Evolutionary conservation across 495 filamentous ascomycete genomes (phyloP).

Genomic region (Aspergillus haitiensis): DNA sequence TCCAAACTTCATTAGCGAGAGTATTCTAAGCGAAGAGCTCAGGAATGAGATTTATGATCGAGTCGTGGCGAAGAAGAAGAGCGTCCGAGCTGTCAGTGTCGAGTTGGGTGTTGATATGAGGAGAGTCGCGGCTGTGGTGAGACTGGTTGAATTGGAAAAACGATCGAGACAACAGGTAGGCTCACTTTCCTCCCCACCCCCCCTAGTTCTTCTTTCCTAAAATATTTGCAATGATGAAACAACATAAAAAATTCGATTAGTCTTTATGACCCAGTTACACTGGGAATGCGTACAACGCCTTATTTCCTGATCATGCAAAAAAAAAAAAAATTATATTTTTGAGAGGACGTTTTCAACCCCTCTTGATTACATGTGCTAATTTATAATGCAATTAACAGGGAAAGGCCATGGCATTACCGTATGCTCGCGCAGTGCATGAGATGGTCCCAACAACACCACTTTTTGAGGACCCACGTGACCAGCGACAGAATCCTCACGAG

Average conservation of each 20-base stretch:
- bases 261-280: conserved; percentile 84
- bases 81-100: conserved; percentile 76
- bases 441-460: conserved; percentile 72
- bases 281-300: conserved; percentile 67
- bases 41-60: conserved; percentile 71
- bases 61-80: conserved; percentile 62
- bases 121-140: conserved; percentile 82
- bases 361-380: conserved; percentile 17
- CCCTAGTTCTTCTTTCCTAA: conserved; percentile 20
- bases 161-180: conserved; percentile 71
- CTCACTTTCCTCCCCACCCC: conserved; percentile 32
- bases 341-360: background rate
- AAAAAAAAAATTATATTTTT: background rate
- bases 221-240: conserved; percentile 60
- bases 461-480: conserved; percentile 24
- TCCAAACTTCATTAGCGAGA: conserved; percentile 63
- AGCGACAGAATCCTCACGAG: conserved; percentile 59
- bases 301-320: conserved; percentile 30
- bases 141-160: conserved; percentile 85
- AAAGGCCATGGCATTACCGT: conserved; percentile 73
- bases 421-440: conserved; percentile 68
- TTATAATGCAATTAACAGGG: conserved; percentile 50
- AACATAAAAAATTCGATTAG: conserved; percentile 86
- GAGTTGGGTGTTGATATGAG: conserved; percentile 77
- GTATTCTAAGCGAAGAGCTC: conserved; percentile 73